Conservation (phyloP, 495 filamentous ascomycete species). For the Apiosordaria backusii region DNA sequence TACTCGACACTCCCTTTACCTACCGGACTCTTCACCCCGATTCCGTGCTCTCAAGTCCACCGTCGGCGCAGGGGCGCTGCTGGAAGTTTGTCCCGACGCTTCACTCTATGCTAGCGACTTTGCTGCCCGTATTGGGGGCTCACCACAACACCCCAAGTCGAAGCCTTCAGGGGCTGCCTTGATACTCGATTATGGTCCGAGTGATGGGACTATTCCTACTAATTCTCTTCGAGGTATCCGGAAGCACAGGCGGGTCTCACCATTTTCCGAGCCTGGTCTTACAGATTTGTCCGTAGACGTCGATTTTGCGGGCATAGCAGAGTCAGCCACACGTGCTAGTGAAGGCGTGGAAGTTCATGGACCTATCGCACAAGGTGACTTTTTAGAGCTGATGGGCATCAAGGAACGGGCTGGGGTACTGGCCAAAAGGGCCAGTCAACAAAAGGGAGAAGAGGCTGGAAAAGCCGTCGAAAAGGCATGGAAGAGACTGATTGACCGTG, state of each 20-base stretch:
- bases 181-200: conserved; percentile 90
- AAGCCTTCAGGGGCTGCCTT: conserved; percentile 76
- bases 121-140: conserved; percentile 75
- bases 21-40: conserved; percentile 77
- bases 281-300: conserved; percentile 90
- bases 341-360: conserved; percentile 87
- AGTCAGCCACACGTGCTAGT: conserved; percentile 69
- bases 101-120: conserved; percentile 75
- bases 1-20: conserved; percentile 77
- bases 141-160: conserved; percentile 52
- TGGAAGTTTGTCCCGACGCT: conserved; percentile 87
- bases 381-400: conserved; percentile 76
- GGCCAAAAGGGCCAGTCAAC: conserved; percentile 43
- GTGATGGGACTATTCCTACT: conserved; percentile 65
- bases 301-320: conserved; percentile 81
- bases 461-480: conserved; percentile 71
- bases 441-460: conserved; percentile 59
- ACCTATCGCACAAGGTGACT: conserved; percentile 80
- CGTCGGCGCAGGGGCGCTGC: conserved; percentile 57
- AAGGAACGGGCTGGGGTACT: conserved; percentile 70
- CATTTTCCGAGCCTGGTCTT: conserved; percentile 71
- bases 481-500: conserved; percentile 73
- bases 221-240: conserved; percentile 88
- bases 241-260: conserved; percentile 65
- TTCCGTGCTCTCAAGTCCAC: conserved; percentile 68